These are phyloP conservation scores for Pelargonium australe DNA, from an alignment of 441 rosid genomes.

Conservation along the genomic window DNA sequence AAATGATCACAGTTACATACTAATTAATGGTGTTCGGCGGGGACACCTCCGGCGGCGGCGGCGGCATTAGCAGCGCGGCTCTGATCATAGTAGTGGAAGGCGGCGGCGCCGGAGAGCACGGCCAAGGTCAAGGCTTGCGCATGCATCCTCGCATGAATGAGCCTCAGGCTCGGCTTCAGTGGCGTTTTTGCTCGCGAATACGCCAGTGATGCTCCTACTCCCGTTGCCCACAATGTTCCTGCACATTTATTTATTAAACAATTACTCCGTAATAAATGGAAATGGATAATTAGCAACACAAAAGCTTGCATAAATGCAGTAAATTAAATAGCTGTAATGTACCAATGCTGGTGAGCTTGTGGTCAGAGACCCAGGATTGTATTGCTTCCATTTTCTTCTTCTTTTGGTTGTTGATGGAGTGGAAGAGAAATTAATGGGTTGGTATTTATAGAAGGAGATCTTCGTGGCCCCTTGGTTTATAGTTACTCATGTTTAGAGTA, in stretches of 20 bases:
- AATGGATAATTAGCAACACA: too few species aligned
- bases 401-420: background rate
- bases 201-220: conserved; percentile 52
- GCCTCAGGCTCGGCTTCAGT: conserved; percentile 57
- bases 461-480: conserved; percentile 38
- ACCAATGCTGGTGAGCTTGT: conserved; percentile 59
- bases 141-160: conserved; percentile 73
- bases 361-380: conserved; percentile 49
- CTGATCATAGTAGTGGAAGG: conserved; percentile 46
- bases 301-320: background rate
- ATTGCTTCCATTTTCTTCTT: conserved; percentile 38
- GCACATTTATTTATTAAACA: too few species aligned
- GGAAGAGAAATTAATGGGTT: conserved; percentile 1
- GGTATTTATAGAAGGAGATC: conserved; percentile 24
- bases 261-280: too few species aligned
- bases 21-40: too few species aligned
- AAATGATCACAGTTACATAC: too few species aligned
- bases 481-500: conserved; percentile 1
- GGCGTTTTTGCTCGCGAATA: conserved; percentile 43
- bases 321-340: background rate
- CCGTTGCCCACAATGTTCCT: conserved; percentile 59
- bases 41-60: background rate
- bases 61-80: background rate
- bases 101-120: conserved; percentile 61
- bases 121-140: conserved; percentile 65